Conservation (phyloP, 305 asterid species). For the Solanum chacoense region DNA sequence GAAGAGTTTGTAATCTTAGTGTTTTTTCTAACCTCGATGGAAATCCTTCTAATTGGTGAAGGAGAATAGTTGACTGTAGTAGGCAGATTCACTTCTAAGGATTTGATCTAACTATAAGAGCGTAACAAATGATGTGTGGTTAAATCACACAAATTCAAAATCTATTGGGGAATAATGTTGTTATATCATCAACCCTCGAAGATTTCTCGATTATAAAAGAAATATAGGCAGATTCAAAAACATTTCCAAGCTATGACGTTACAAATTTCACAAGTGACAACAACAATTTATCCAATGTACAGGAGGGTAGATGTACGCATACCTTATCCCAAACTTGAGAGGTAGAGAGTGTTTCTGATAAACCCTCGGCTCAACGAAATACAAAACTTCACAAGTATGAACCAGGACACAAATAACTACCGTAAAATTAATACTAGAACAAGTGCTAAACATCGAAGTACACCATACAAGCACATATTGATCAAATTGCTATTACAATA, state of each 20-base stretch:
- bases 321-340: neutral
- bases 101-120: neutral
- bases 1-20: neutral
- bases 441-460: neutral
- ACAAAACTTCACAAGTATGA: neutral
- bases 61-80: neutral
- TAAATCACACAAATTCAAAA: neutral
- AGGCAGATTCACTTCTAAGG: neutral
- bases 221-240: neutral
- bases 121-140: neutral
- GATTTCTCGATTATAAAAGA: neutral
- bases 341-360: neutral
- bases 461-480: neutral
- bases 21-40: neutral
- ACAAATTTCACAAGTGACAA: neutral
- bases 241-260: neutral
- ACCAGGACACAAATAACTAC: neutral
- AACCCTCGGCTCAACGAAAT: neutral
- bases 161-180: neutral
- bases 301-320: neutral
- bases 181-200: neutral
- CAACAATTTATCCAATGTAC: neutral
- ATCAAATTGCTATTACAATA: neutral
- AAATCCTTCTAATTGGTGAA: neutral
- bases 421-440: neutral